Evolutionary conservation across 208 protist species (phyloP), one percentile per base, ranked within the genome.

Genomic region (Wallacemonas sp.): DNA sequence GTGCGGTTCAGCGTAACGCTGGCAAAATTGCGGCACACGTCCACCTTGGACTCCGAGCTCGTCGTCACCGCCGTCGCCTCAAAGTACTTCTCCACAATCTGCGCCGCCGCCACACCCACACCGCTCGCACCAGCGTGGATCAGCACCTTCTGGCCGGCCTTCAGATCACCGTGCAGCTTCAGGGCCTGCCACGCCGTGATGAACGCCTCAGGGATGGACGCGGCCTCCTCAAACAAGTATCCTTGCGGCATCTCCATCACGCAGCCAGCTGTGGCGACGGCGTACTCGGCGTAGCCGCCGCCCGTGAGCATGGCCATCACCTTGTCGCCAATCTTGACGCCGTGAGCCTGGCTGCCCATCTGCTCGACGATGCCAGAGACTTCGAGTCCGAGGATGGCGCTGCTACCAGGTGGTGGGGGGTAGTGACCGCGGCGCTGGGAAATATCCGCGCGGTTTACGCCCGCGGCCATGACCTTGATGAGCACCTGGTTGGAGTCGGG

Each of bases 241-340:
- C 87, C 80, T 22, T 92, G 69, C 10, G 94, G 94, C 25, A 94
- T 87, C 32, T 73, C 67, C 84, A 97, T 90, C 38, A 94, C 77
- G 38, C 65, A 74, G 20, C 70, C 74, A 32, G 81, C 57, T 31
- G 89, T 73, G 4, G 94, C 87, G 22, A 86, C 81, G 12, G 74
- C 86, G 77, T 91, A 94, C 42, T 97, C 89, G 1, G 92, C 92
- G 77, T 98, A 98, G 33, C 91, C 94, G 44, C 94, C 94, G n/a
- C 94, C 94, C 11, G 61, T 49, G 22, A 97, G 87, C n/a, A 98
- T 79, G 41, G 84, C 87, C 84, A 94, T 94, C 10, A 96, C 91
- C 20, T 74, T 66, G 70, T 96, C 91, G 28, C 92, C 94, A 57
- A 86, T 85, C 45, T 90, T 91, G 25, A 89, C 86, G 20, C 54